phyloP scores from a whole-genome alignment of 78 protist species.

The Diacronema lutheri region DNA sequence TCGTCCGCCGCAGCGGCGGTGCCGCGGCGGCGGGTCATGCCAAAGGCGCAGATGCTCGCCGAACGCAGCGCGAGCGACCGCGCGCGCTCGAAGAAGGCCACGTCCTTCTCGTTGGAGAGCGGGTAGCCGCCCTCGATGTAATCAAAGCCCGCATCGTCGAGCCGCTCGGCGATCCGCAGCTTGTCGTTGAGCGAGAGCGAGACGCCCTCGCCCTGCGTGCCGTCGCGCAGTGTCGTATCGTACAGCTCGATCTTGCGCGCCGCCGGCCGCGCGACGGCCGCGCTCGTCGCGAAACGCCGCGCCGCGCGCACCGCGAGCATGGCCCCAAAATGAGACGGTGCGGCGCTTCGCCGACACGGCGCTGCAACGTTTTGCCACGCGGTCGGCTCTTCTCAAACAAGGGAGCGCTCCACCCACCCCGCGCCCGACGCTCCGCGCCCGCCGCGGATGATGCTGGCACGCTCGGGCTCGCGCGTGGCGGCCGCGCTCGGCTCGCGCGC shows the following conservation, averaged over 20 bases:
- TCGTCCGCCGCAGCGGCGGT: not conserved
- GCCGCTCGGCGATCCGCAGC: conserved; percentile 9
- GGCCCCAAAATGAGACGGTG: too few relatives aligned
- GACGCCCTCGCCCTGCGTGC: conserved; percentile 25
- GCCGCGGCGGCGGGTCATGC: not conserved
- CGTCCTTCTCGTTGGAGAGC: conserved; percentile 19
- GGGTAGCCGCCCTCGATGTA: conserved; percentile 24
- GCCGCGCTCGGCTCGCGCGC: too few relatives aligned
- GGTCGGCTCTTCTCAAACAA: too few relatives aligned
- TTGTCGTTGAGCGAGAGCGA: conserved; percentile 16
- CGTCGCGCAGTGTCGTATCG: conserved; percentile 26
- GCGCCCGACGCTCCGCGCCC: too few relatives aligned
- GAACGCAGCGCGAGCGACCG: not conserved
- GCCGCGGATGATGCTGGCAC: too few relatives aligned
- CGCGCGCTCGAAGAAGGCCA: conserved; percentile 14
- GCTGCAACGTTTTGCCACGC: too few relatives aligned
- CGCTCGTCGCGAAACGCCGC: too few relatives aligned
- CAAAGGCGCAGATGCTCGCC: not conserved
- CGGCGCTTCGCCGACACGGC: too few relatives aligned
- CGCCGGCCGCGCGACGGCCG: too few relatives aligned
- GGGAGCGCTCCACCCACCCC: too few relatives aligned
- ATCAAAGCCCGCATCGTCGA: not conserved
- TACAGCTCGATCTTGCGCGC: not conserved
- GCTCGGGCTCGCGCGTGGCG: too few relatives aligned
- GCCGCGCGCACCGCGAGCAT: too few relatives aligned